Evolutionary conservation across 2,329 filamentous ascomycete genomes (phyloP).

Genomic region (Thelonectria olida): DNA sequence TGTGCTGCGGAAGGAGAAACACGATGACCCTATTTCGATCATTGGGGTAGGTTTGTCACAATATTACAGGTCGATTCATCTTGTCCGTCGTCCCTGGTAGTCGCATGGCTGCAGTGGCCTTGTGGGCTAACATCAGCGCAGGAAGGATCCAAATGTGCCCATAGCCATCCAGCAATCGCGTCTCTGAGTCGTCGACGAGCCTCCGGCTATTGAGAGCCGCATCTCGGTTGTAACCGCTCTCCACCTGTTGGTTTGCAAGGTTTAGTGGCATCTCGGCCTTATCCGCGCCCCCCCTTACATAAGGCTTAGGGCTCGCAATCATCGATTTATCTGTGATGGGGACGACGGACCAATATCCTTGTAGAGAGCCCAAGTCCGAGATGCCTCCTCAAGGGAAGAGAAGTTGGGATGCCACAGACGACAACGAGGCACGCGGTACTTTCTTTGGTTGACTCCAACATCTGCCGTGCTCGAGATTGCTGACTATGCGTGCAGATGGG

Average conservation of each 20-base stretch:
- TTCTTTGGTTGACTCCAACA: neutral
- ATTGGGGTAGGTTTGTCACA: neutral
- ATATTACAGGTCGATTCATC: neutral
- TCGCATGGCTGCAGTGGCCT: neutral
- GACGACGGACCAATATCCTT: neutral
- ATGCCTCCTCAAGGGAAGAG: constrained; percentile 22
- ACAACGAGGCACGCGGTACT: constrained; percentile 11
- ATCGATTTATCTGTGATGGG: neutral
- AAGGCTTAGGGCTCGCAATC: constrained; percentile 7
- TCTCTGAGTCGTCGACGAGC: neutral
- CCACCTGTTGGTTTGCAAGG: constrained; percentile 1
- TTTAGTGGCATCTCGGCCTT: constrained; percentile 4
- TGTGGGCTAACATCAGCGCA: constrained; percentile 24
- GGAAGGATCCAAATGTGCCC: constrained; percentile 22
- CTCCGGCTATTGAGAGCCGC: neutral
- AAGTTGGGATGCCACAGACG: constrained; percentile 19
- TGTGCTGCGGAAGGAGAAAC: neutral
- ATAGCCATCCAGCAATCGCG: constrained; percentile 3
- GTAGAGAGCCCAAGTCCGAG: neutral
- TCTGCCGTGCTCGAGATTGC: neutral
- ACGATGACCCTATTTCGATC: neutral
- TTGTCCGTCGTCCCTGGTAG: neutral
- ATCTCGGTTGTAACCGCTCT: constrained; percentile 13
- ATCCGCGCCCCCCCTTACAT: constrained; percentile 11
- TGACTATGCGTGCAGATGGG: constrained; percentile 6